phyloP scores from a whole-genome alignment of 352 stramenopile genomes.

The Globisporangium paroecandrum region DNA sequence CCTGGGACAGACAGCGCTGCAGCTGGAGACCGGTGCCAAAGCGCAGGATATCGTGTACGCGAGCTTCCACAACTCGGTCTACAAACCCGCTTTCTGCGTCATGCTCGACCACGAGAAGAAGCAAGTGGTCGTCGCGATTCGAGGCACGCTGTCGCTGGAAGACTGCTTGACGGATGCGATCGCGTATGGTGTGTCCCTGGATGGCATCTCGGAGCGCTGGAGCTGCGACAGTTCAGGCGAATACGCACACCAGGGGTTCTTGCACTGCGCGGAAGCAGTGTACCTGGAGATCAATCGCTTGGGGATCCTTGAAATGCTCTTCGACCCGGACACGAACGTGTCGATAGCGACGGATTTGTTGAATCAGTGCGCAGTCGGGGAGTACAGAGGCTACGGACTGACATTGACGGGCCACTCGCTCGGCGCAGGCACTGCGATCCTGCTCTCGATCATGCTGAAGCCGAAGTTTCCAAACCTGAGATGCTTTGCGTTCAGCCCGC shows the following conservation, averaged over 20 bases:
- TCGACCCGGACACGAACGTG: slow-evolving; percentile 51
- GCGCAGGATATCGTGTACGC: slow-evolving; percentile 79
- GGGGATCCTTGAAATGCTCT: slow-evolving; percentile 82
- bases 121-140: slow-evolving; percentile 78
- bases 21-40: slow-evolving; percentile 67
- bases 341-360: slow-evolving; percentile 46
- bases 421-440: slow-evolving; percentile 63
- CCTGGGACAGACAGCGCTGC: slow-evolving; percentile 69
- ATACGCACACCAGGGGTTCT: slow-evolving; percentile 80
- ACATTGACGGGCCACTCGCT: slow-evolving; percentile 83
- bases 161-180: slow-evolving; percentile 86
- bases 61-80: slow-evolving; percentile 79
- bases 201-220: slow-evolving; percentile 61
- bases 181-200: slow-evolving; percentile 74
- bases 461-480: slow-evolving; percentile 76
- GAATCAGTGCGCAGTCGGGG: slow-evolving; percentile 55
- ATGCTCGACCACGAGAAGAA: slow-evolving; percentile 69
- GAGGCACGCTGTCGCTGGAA: slow-evolving; percentile 82
- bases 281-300: slow-evolving; percentile 75
- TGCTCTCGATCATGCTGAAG: slow-evolving; percentile 75
- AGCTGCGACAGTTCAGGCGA: slow-evolving; percentile 67
- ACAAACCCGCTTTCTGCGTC: slow-evolving; percentile 77
- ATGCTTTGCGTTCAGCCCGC: slow-evolving; percentile 79
- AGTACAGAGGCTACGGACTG: slow-evolving; percentile 71
- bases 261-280: slow-evolving; percentile 69